A percentile compares a stretch with the other conserved stretches of the same genome.
These are phyloP conservation scores for Plectosphaerella cucumerina DNA, from an alignment of 2,329 filamentous ascomycete genomes.

Conservation along the genomic window DNA sequence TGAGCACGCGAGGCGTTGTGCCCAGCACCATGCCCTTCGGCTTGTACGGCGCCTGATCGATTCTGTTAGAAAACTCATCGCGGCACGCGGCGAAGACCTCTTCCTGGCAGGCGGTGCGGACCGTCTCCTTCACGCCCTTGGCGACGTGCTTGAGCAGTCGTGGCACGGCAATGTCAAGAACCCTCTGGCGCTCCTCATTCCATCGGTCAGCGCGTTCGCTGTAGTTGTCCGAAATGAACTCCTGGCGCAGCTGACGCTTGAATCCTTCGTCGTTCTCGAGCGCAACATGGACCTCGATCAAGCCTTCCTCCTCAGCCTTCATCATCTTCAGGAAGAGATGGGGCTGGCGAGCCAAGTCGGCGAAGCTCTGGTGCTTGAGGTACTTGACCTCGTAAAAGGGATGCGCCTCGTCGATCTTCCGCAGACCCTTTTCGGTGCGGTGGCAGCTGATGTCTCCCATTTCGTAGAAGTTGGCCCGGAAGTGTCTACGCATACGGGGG, in stretches of 20 bases:
- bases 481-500: slow-evolving; percentile 83
- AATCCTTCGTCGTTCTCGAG: slow-evolving; percentile 75
- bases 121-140: slow-evolving; percentile 89
- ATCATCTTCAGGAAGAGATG: slow-evolving; percentile 96
- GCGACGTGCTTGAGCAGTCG: slow-evolving; percentile 82
- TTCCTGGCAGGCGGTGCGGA: slow-evolving; percentile 91
- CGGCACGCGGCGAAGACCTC: slow-evolving; percentile 83
- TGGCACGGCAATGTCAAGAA: slow-evolving; percentile 73
- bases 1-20: slow-evolving; percentile 80
- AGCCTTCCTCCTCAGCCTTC: slow-evolving; percentile 89
- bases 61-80: slow-evolving; percentile 80
- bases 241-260: slow-evolving; percentile 69
- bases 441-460: slow-evolving; percentile 81
- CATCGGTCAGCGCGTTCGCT: slow-evolving; percentile 93
- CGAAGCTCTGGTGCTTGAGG: slow-evolving; percentile 80
- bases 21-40: slow-evolving; percentile 89
- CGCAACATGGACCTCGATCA: slow-evolving; percentile 79
- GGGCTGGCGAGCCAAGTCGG: slow-evolving; percentile 74
- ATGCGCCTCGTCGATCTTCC: slow-evolving; percentile 90
- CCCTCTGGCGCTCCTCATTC: slow-evolving; percentile 83
- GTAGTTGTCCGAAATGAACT: slow-evolving; percentile 92
- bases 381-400: slow-evolving; percentile 99
- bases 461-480: slow-evolving; percentile 79
- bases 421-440: slow-evolving; percentile 89
- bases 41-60: slow-evolving; percentile 95